These are phyloP conservation scores for Tricholoma sp. DNA, from an alignment of 768 basidiomycete genomes.

Conservation along the genomic window DNA sequence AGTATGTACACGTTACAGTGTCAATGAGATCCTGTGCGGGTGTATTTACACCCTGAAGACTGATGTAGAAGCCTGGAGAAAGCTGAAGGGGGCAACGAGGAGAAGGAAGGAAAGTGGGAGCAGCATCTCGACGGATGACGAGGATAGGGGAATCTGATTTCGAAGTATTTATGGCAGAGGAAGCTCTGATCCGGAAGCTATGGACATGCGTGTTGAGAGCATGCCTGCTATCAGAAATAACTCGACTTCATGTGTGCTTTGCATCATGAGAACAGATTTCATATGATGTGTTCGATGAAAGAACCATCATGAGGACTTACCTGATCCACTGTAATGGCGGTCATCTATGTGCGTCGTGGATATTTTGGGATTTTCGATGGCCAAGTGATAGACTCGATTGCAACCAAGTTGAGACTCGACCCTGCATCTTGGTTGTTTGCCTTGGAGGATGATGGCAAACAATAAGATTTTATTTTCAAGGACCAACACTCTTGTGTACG, in stretches of 20 bases:
- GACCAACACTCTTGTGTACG: background rate
- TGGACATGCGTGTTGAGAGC: background rate
- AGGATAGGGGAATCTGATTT: background rate
- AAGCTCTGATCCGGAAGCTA: background rate
- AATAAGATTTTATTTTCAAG: background rate
- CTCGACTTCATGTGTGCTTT: too few species aligned
- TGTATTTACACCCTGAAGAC: slow-evolving; percentile 36
- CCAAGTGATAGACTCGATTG: too few species aligned
- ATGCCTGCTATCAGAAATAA: too few species aligned
- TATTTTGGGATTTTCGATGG: too few species aligned
- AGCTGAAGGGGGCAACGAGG: slow-evolving; percentile 26
- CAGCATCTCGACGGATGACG: slow-evolving; percentile 7
- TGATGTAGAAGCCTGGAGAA: slow-evolving; percentile 30
- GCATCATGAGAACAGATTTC: too few species aligned
- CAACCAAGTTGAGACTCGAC: too few species aligned
- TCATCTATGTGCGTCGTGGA: too few species aligned
- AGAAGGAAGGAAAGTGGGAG: slow-evolving; percentile 15
- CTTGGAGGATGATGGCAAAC: background rate
- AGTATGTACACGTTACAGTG: slow-evolving; percentile 45
- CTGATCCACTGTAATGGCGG: too few species aligned
- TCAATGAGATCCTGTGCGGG: slow-evolving; percentile 51
- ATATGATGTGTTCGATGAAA: too few species aligned
- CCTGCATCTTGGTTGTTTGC: too few species aligned
- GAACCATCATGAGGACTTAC: too few species aligned
- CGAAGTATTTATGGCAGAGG: background rate